phyloP scores from a whole-genome alignment of 768 basidiomycete species.

The Serpula lacrymans region DNA sequence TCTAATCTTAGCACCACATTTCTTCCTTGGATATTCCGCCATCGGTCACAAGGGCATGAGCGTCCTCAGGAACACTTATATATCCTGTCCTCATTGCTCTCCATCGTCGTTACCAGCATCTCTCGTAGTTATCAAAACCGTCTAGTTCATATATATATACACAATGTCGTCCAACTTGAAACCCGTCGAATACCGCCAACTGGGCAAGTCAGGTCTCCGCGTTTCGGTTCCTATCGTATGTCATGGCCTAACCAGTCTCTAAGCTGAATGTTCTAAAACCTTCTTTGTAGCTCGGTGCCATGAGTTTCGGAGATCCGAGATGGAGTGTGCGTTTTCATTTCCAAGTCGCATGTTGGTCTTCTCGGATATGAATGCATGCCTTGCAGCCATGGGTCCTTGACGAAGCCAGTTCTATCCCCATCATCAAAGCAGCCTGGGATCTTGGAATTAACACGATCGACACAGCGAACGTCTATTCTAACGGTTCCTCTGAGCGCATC shows the following conservation, averaged over 20 bases:
- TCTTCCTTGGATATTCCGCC: conserved; percentile 1
- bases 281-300: conserved; percentile 20
- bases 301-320: conserved; percentile 22
- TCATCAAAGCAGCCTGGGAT: conserved; percentile 39
- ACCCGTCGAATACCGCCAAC: conserved; percentile 25
- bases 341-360: background rate
- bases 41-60: background rate
- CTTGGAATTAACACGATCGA: conserved; percentile 39
- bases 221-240: conserved; percentile 32
- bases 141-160: background rate
- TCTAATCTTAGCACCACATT: background rate
- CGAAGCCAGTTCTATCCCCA: conserved; percentile 24
- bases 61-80: background rate
- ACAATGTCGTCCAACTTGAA: conserved; percentile 3
- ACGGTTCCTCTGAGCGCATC: conserved; percentile 35
- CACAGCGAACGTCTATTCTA: conserved; percentile 36
- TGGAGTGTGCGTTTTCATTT: conserved; percentile 18
- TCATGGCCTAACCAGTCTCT: too few species aligned
- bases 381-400: conserved; percentile 22
- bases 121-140: background rate
- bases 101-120: too few species aligned
- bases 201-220: conserved; percentile 29
- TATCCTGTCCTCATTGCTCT: too few species aligned
- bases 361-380: background rate
- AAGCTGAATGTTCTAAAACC: too few species aligned